These are phyloP conservation scores for Penicillium atrosanguineum DNA, from an alignment of 495 filamentous ascomycete genomes.

Conservation along the genomic window DNA sequence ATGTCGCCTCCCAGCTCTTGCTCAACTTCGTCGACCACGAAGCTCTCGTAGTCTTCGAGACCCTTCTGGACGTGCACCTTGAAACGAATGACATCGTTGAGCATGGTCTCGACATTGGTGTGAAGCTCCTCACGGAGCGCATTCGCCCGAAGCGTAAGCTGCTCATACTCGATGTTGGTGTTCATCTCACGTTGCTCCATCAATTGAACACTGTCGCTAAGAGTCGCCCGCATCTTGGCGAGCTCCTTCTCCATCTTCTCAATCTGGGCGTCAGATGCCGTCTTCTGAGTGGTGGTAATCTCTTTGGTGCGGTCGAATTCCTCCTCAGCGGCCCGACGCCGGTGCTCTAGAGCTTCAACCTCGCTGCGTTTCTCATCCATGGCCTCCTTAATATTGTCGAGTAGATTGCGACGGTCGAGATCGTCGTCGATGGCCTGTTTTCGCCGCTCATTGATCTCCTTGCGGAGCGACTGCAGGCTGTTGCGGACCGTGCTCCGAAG, in stretches of 20 bases:
- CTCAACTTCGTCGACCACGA: slow-evolving; percentile 87
- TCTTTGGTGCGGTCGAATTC: slow-evolving; percentile 95
- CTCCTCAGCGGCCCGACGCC: slow-evolving; percentile 78
- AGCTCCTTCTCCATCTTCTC: slow-evolving; percentile 98
- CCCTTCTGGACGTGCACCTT: slow-evolving; percentile 94
- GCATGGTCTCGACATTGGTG: slow-evolving; percentile 90
- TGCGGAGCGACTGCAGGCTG: slow-evolving; percentile 72
- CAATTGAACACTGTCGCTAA: slow-evolving; percentile 85
- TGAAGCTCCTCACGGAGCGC: slow-evolving; percentile 88
- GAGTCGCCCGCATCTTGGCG: slow-evolving; percentile 79
- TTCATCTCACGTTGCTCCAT: slow-evolving; percentile 97
- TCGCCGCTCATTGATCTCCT: slow-evolving; percentile 83
- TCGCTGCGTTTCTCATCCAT: slow-evolving; percentile 92
- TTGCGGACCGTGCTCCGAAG: slow-evolving; percentile 76
- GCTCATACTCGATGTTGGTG: slow-evolving; percentile 95
- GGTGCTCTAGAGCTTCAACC: slow-evolving; percentile 86
- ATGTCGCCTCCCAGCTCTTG: slow-evolving; percentile 64
- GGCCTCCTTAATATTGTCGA: slow-evolving; percentile 89
- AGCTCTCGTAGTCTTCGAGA: slow-evolving; percentile 87
- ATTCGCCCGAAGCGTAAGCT: slow-evolving; percentile 78
- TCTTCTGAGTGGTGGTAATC: slow-evolving; percentile 79
- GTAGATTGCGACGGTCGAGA: slow-evolving; percentile 84
- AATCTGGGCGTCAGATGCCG: slow-evolving; percentile 85
- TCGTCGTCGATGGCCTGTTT: slow-evolving; percentile 79
- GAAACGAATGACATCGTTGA: slow-evolving; percentile 97